phyloP scores from a whole-genome alignment of 805 yeast genomes.

The Lipomyces sp. region DNA sequence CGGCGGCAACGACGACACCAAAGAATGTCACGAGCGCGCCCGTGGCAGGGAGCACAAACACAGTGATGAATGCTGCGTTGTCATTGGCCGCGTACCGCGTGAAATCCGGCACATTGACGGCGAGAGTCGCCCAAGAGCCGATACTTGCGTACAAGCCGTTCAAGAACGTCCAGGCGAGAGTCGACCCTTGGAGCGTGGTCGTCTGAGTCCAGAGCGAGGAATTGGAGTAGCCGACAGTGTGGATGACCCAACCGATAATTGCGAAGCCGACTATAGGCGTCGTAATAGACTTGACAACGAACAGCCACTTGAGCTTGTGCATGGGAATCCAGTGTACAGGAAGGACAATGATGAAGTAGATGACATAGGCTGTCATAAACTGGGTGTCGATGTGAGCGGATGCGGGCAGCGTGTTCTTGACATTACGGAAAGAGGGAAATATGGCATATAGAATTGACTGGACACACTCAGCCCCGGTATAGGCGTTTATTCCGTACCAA shows the following conservation, averaged over 20 bases:
- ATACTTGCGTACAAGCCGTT: conserved; percentile 20
- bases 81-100: conserved; percentile 53
- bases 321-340: conserved; percentile 85
- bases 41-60: conserved; percentile 18
- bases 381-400: conserved; percentile 53
- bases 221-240: conserved; percentile 34
- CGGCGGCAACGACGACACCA: conserved; percentile 30
- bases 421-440: conserved; percentile 54
- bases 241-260: conserved; percentile 74
- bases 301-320: conserved; percentile 78
- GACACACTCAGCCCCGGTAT: conserved; percentile 87
- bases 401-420: conserved; percentile 57
- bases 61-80: conserved; percentile 3
- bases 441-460: conserved; percentile 75
- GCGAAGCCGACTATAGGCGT: conserved; percentile 80
- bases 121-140: conserved; percentile 21
- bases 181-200: conserved; percentile 21
- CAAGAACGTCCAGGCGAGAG: conserved; percentile 24
- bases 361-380: conserved; percentile 72
- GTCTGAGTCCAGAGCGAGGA: conserved; percentile 11
- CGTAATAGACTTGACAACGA: conserved; percentile 70
- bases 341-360: conserved; percentile 78
- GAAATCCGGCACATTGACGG: conserved; percentile 27
- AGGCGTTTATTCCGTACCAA: conserved; percentile 75
- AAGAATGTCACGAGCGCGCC: conserved; percentile 18